Base-by-base conservation (phyloP, 345 rosid genomes). In the Eucalyptus sp. region DNA sequence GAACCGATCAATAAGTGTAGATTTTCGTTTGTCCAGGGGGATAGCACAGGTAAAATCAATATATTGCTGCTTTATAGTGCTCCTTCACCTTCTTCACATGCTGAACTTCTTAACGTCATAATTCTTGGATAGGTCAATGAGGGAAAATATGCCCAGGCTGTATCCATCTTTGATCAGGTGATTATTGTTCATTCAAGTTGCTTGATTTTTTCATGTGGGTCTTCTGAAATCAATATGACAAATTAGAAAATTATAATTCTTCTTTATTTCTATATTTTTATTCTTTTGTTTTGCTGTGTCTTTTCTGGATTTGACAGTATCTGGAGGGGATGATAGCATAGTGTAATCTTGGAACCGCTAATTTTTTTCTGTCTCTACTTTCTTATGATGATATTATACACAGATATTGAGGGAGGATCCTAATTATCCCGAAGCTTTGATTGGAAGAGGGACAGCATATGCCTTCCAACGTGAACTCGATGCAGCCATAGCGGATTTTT, bases 381-480 rank as follows among this genome's bases (percentile, higher is more conserved):
- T 37, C 83, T 81, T 88, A 87, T 91, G 54, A 56, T 86, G 62
- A 88, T 87, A 44, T 88, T 88, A 31, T 50, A 22, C 56, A 58
- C 93, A 97, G 99, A 95, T 98, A 91, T 93, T 98, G 88, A 95
- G 90, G 91, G 98, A 96, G 91, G 97, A 97, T 90, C 98, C 98
- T 27, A 93, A 91, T 64, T 96, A 97, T 91, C 98, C 98, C 15
- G 99, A 97, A 93, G 99, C 98, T 58, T 94, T 98, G 86, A 95
- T 98, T 79, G 99, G 99, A 86, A 95, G 99, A 94, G 99, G 99
- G 87, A 98, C 99, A 88, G 99, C 99, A 87, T 90, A 94, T 94
- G 99, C 99, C 66, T 98, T 98, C 92, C 95, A 94, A 88, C 94
- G 97, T 89, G 98, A 98, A 92, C 96, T 98, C 80, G 95, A 95